Base-by-base conservation (phyloP, 2,329 filamentous ascomycete species). In the Talaromyces sp. region DNA sequence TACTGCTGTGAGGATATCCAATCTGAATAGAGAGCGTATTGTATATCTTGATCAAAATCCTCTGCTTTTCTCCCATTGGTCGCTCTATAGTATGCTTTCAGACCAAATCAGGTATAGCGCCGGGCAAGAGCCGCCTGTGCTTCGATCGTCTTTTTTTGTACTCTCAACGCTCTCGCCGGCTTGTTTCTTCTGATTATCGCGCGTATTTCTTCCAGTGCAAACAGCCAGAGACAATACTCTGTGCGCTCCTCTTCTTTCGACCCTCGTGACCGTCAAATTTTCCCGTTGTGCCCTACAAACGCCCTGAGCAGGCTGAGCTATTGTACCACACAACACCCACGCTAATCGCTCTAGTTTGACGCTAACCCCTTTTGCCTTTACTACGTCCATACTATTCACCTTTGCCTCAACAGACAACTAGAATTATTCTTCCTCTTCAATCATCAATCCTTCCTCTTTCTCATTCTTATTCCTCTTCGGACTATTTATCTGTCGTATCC, bases 41-140 rank as follows among this genome's bases (percentile, higher is more conserved):
- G n/a, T n/a, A n/a, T n/a, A n/a, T n/a, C n/a, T n/a, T n/a, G n/a
- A n/a, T n/a, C n/a, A n/a, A n/a, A n/a, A n/a, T n/a, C n/a, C n/a
- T n/a, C 28, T 33, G 1, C 28, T 10, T n/a, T 89, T 45, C 70
- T 93, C 45, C 76, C 80, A 36, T 92, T 91, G 70, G 81, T 89
- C 22, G 89, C 95, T 19, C 28, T 48, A 48, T 48, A 48, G 25
- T 35, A 19, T 33, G 28, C 25, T 28, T 28, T 7, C 45, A 48
- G 43, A 15, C 15, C 25, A 46, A 46, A 46, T 46, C 43, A 22
- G 15, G 43, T 7, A 8, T 28, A 46, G 43, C 25, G 25, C 13
- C 43, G 15, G 43, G n/a, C 43, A 33, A 33, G 43, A 48, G n/a
- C 43, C 41, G 41, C 41, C 41, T 10, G 9, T 25, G 21, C 22